Conservation (phyloP, 2,329 filamentous ascomycete species). For the Microascus cirrosus region DNA sequence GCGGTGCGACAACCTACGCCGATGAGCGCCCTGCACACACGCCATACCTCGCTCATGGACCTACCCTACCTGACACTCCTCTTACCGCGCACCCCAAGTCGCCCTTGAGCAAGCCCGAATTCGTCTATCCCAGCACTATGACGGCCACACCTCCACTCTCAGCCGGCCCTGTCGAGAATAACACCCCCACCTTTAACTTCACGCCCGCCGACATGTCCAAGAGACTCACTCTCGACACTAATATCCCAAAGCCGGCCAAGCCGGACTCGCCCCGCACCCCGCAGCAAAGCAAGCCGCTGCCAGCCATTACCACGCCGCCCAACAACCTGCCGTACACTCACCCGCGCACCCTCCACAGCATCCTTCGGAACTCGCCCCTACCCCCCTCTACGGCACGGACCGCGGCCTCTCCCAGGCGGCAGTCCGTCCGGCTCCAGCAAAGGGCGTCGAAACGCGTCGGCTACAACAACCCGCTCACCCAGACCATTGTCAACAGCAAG, state of each 20-base stretch:
- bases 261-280: slow-evolving; percentile 1
- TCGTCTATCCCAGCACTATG: slow-evolving; percentile 43
- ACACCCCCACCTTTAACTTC: slow-evolving; percentile 6
- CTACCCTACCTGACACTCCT: slow-evolving; percentile 41
- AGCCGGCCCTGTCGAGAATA: slow-evolving; percentile 33
- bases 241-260: slow-evolving; percentile 3
- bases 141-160: slow-evolving; percentile 49
- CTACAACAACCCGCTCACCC: slow-evolving; percentile 51
- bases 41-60: slow-evolving; percentile 27
- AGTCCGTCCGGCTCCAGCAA: slow-evolving; percentile 42
- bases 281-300: not conserved
- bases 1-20: not conserved
- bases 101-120: slow-evolving; percentile 29
- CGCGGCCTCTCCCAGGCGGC: slow-evolving; percentile 39
- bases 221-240: slow-evolving; percentile 9
- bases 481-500: slow-evolving; percentile 51
- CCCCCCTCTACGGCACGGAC: slow-evolving; percentile 38
- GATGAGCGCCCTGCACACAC: not conserved
- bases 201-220: slow-evolving; percentile 3
- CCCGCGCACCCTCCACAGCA: slow-evolving; percentile 48
- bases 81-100: slow-evolving; percentile 38
- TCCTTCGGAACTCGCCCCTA: slow-evolving; percentile 55
- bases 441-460: slow-evolving; percentile 44
- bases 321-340: slow-evolving; percentile 43
- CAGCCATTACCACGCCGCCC: slow-evolving; percentile 6